Evolutionary conservation across 148 eudicot species (phyloP), one percentile per base, ranked within the genome.

Genomic region (Rhododendron mucronatum): DNA sequence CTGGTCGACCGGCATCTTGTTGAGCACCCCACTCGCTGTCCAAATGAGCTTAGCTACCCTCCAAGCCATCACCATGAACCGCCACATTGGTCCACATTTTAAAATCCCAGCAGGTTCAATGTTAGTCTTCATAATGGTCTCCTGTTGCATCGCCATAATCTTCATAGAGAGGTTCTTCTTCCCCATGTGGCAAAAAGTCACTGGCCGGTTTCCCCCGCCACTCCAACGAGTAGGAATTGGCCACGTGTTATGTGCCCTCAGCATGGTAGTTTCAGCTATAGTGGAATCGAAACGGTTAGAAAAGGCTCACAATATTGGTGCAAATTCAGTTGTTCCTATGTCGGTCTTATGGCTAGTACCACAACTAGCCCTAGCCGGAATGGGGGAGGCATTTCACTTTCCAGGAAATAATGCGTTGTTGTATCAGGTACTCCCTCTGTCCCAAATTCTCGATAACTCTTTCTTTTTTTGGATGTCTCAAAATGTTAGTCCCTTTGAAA

Each of bases 341-440:
- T 91, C 87, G 0, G 84, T 39, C 51, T 18, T 81, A 13, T 86
- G 84, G 93, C 89, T 93, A 12, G 91, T 91, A 7, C 88, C 90
- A 71, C 92, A 88, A 6, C 89, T 93, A 16, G 89, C 76, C 21
- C 67, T 91, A 3, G 73, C 87, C 13, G 95, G 95, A 9, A 33
- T 88, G 18, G 92, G 91, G 14, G 91, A 90, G 78, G 93, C 95
- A 11, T 91, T 93, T 71, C 91, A 90, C 63, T 92, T 90, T 50
- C 89, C 95, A 0, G 92, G 91, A 75, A 86, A 89, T 26, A 48
- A 80, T 11, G 71, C 82, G 21, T 67, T 91, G 14, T 86, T 74
- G 26, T 91, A 89, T 71, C 76, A 71, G 76, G 76, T 71, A 55
- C 14, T 51, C 14, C 12, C 3, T 51, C 7, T 6, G 6, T 41